These are phyloP conservation scores for Scheffersomyces quercinus DNA, from an alignment of 1,139 yeast species.

Conservation along the genomic window DNA sequence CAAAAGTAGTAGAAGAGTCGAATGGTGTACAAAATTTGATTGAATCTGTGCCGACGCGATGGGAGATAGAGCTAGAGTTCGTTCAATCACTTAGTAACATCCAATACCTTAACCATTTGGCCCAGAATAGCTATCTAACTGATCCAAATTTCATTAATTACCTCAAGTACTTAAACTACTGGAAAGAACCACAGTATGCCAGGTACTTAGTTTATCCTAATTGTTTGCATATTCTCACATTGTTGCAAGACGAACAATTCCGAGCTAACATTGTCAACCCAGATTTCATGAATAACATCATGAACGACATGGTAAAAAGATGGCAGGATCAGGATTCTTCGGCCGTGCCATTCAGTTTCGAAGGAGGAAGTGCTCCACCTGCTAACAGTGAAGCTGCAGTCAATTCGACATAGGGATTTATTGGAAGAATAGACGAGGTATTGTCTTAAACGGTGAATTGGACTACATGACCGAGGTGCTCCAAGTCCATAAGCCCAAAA, in stretches of 20 bases:
- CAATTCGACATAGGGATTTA: no score
- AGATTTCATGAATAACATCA: conserved; percentile 58
- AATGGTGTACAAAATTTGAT: neutral
- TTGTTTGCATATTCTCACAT: conserved; percentile 64
- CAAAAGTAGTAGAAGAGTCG: neutral
- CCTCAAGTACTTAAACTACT: conserved; percentile 67
- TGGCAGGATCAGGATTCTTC: conserved; percentile 48
- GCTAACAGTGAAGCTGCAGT: no score
- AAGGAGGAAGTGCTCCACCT: no score
- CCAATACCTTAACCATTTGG: conserved; percentile 70
- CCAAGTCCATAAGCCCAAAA: no score
- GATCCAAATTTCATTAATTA: conserved; percentile 64
- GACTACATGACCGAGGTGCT: no score
- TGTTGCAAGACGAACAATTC: conserved; percentile 58
- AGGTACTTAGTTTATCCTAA: conserved; percentile 71
- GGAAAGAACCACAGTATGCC: conserved; percentile 70
- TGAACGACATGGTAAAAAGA: conserved; percentile 75
- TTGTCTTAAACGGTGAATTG: no score
- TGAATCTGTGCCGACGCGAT: conserved; percentile 56
- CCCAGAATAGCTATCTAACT: conserved; percentile 69
- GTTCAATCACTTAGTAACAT: conserved; percentile 82
- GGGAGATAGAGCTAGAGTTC: conserved; percentile 83
- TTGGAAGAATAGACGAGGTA: no score
- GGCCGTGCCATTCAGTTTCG: no score
- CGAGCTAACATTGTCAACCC: conserved; percentile 55